Evolutionary conservation across 192 early-diverging fungal species (phyloP).

Genomic region (Thoreauomyces humboldtii): DNA sequence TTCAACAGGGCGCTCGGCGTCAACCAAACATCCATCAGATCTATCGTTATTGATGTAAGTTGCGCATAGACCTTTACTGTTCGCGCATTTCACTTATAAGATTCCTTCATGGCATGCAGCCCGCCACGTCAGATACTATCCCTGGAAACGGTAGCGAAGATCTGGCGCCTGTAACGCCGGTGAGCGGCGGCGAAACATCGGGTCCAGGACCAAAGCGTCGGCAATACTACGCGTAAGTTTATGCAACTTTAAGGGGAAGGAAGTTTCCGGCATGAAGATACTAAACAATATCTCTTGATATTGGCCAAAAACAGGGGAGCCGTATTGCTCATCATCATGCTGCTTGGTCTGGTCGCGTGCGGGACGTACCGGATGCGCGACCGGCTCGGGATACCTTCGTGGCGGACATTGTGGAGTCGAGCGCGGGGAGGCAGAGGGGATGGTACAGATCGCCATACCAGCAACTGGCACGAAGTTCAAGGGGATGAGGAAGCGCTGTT

Average conservation of each 20-base stretch:
- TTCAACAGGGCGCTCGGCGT: conserved; percentile 52
- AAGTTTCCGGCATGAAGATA: background rate
- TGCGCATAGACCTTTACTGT: background rate
- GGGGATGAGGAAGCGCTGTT: conserved; percentile 32
- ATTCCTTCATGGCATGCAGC: too few relatives aligned
- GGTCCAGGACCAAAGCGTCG: too few relatives aligned
- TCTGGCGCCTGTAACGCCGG: too few relatives aligned
- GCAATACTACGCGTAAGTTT: conserved; percentile 26
- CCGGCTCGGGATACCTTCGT: background rate
- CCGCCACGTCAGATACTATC: too few relatives aligned
- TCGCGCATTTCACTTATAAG: background rate
- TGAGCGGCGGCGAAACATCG: too few relatives aligned
- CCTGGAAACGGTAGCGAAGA: too few relatives aligned
- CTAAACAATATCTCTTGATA: background rate
- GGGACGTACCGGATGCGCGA: conserved; percentile 12
- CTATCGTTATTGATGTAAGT: background rate
- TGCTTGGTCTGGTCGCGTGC: background rate
- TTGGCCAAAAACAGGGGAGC: conserved; percentile 19
- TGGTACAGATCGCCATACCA: background rate
- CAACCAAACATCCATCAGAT: background rate
- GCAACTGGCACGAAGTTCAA: conserved; percentile 24
- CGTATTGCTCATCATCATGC: conserved; percentile 15
- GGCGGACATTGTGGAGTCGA: background rate
- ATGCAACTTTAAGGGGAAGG: background rate
- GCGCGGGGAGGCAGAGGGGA: background rate